Evolutionary conservation across 768 basidiomycete species (phyloP), one percentile per base, ranked within the genome.

Genomic region (Auriculariales sp.): DNA sequence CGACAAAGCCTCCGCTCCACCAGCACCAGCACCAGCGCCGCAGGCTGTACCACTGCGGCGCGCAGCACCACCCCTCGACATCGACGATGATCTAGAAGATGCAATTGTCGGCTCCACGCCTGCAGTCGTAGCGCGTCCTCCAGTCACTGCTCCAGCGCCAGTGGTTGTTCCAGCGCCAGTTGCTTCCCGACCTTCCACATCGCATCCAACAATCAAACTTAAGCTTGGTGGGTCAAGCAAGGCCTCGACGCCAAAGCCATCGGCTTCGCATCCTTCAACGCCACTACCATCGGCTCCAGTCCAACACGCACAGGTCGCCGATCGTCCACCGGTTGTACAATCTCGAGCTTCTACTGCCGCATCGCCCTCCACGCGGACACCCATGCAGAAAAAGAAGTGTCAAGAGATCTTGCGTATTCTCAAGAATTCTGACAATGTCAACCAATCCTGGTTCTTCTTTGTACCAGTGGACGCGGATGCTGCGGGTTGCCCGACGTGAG

Each of bases 401-500:
- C 81, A 73, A 60, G 81, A 85, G 3, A 10, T 44, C 14, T n/a
- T n/a, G n/a, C n/a, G n/a, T n/a, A 62, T 90, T 29, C 55, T 93
- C 50, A 79, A 73, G 59, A 64, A 55, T 22, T 58, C 92, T 6
- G 62, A 66, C 47, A 83, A 72, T 57, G 57, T 83, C 15, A 75
- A 78, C 2, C 84, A 91, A 59, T 74, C 78, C 33, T 66, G 62
- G 27, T 81, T 90, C 52, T 97, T 97, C 66, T 59, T 71, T 46
- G 70, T 75, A 22, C 88, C 94, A 3, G 94, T 97, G 17, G 83
- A 97, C 62, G 84, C 93, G 3, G 64, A 78, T 12, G 60, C 66
- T 46, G 88, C 89, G 63, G 91, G 87, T 17, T 94, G 86, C 62
- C 91, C 94, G 44, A 92, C 90, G 88, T 93, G 60, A 66, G 84